These are phyloP conservation scores for Naganishia vaughanmartiniae DNA, from an alignment of 768 basidiomycete species.

Conservation along the genomic window DNA sequence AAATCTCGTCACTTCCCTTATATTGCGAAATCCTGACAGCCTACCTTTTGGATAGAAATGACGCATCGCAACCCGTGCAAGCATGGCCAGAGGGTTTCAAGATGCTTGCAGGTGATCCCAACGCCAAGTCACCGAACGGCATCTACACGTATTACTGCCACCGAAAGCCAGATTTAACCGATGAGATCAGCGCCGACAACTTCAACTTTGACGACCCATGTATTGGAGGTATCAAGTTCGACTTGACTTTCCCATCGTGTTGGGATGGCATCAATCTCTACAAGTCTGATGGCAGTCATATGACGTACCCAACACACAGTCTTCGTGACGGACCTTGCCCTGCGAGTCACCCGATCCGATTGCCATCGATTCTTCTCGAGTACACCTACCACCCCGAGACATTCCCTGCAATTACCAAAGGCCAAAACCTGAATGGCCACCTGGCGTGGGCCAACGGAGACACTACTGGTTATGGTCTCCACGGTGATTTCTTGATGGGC, in stretches of 20 bases:
- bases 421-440: conserved; percentile 34
- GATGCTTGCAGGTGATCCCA: conserved; percentile 40
- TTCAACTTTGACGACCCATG: conserved; percentile 40
- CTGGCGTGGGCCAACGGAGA: conserved; percentile 59
- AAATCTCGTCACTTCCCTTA: background rate
- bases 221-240: conserved; percentile 41
- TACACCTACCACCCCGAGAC: conserved; percentile 36
- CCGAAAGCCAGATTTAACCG: conserved; percentile 2
- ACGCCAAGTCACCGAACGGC: conserved; percentile 5
- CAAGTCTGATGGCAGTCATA: conserved; percentile 40
- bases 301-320: conserved; percentile 36
- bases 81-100: conserved; percentile 41
- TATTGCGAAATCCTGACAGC: background rate
- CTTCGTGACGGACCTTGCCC: conserved; percentile 36
- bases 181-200: conserved; percentile 26
- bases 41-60: background rate
- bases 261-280: conserved; percentile 50
- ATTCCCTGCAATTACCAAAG: conserved; percentile 33
- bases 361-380: conserved; percentile 46
- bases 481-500: conserved; percentile 43
- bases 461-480: conserved; percentile 63
- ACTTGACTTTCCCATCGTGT: conserved; percentile 42
- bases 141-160: conserved; percentile 19
- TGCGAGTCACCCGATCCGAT: conserved; percentile 41
- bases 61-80: conserved; percentile 23